Evolutionary conservation across 2,329 filamentous ascomycete genomes (phyloP).

Genomic region (Fusarium xyrophilum): DNA sequence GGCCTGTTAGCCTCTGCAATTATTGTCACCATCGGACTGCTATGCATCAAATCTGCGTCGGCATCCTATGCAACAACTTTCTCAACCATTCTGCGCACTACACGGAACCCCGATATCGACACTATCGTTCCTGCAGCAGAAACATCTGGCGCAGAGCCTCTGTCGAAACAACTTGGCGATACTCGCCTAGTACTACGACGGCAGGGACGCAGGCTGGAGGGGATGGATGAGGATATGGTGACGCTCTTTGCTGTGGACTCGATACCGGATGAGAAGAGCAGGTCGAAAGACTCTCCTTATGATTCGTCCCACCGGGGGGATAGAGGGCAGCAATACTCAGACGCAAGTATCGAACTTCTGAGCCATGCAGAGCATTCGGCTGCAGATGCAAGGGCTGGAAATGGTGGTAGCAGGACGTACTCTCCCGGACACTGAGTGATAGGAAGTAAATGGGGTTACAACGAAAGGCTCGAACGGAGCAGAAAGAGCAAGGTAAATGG

Average conservation of each 20-base stretch:
- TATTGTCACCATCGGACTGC: neutral
- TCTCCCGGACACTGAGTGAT: rapidly evolving
- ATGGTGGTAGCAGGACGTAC: rapidly evolving
- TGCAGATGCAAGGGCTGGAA: rapidly evolving
- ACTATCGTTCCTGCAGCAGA: neutral
- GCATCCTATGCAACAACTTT: conserved; percentile 1
- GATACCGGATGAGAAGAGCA: neutral
- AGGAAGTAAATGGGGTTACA: too few species aligned
- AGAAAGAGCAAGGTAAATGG: too few species aligned
- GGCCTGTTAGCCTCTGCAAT: rapidly evolving
- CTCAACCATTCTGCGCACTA: conserved; percentile 15
- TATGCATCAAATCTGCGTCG: neutral
- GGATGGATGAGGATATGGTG: rapidly evolving
- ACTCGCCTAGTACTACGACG: neutral
- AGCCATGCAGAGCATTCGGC: rapidly evolving
- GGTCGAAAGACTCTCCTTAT: rapidly evolving
- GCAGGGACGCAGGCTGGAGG: rapidly evolving
- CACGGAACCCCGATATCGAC: conserved; percentile 4
- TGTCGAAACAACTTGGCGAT: neutral
- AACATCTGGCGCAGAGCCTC: conserved; percentile 1
- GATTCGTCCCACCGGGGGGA: rapidly evolving
- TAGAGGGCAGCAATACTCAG: neutral
- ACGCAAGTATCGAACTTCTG: neutral
- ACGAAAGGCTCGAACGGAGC: too few species aligned
- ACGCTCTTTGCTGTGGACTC: neutral